A percentile compares a stretch with the other conserved stretches of the same genome.
Evolutionary conservation across 345 rosid genomes (phyloP).

Genomic region (Euclidium syriacum): DNA sequence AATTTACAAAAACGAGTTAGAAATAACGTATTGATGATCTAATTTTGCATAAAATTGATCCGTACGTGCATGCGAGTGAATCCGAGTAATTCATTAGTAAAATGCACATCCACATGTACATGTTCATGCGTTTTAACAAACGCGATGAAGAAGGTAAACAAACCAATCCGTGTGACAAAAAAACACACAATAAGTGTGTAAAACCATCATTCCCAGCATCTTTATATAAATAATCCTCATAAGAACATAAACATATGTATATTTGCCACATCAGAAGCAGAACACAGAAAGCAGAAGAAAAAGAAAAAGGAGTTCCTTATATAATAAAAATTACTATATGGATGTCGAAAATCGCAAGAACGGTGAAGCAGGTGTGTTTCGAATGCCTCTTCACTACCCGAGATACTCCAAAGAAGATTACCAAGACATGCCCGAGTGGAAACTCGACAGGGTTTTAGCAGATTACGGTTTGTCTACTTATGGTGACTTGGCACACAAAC

Average conservation of each 20-base stretch:
- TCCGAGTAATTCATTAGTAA: neutral
- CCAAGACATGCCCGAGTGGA: conserved; percentile 60
- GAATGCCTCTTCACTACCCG: conserved; percentile 64
- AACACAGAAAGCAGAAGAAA: neutral
- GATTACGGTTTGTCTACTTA: conserved; percentile 47
- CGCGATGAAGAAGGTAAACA: conserved; percentile 23
- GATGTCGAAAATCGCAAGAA: conserved; percentile 17
- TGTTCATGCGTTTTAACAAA: conserved; percentile 27
- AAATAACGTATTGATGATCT: neutral
- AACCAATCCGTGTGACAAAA: conserved; percentile 26
- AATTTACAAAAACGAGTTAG: no score
- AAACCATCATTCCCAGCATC: neutral
- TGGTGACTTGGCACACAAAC: conserved; percentile 48
- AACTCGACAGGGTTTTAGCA: conserved; percentile 44
- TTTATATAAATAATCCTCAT: neutral
- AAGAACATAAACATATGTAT: conserved; percentile 5
- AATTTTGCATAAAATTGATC: neutral
- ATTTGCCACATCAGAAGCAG: neutral
- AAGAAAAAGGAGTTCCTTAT: neutral
- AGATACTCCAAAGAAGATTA: conserved; percentile 48
- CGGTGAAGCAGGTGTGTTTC: conserved; percentile 27
- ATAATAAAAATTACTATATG: neutral
- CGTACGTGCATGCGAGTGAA: neutral
- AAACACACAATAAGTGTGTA: conserved; percentile 19
- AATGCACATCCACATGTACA: conserved; percentile 5